Evolutionary conservation across 768 basidiomycete species (phyloP).

Genomic region (Tephrocybe sp.): DNA sequence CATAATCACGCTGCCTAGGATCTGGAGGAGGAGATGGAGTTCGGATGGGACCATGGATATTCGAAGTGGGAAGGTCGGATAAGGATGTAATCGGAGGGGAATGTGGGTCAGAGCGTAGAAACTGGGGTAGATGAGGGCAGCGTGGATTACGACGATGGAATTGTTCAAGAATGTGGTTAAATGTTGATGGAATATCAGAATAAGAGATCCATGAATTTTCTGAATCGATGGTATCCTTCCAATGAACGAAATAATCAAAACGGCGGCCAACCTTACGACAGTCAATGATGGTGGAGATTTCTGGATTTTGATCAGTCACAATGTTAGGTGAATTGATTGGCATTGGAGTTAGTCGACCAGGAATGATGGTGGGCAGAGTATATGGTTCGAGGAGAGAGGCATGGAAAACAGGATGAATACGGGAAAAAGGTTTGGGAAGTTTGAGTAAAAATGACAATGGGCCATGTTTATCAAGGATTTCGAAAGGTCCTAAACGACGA

Average conservation of each 20-base stretch:
- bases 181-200: constrained; percentile 28
- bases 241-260: constrained; percentile 32
- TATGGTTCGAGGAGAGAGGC: constrained; percentile 33
- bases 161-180: constrained; percentile 26
- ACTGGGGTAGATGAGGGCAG: constrained; percentile 25
- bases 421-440: too few relatives aligned
- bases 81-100: constrained; percentile 1
- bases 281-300: constrained; percentile 26
- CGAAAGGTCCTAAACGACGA: constrained; percentile 26
- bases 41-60: background rate
- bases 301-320: constrained; percentile 8
- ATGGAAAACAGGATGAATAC: constrained; percentile 37
- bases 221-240: constrained; percentile 15
- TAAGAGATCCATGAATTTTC: constrained; percentile 34
- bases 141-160: constrained; percentile 32
- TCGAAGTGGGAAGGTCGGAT: background rate
- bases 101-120: constrained; percentile 9
- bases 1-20: constrained; percentile 11
- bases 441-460: too few relatives aligned
- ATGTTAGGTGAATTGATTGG: constrained; percentile 20
- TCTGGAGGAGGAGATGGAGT: constrained; percentile 9
- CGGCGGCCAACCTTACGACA: constrained; percentile 29
- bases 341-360: constrained; percentile 21
- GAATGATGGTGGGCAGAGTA: constrained; percentile 28
- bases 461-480: too few relatives aligned